Percentiles rank a stretch among this genome's conserved stretches.
phyloP scores from a whole-genome alignment of 352 stramenopile species.

The Phytophthora chlamydospora region DNA sequence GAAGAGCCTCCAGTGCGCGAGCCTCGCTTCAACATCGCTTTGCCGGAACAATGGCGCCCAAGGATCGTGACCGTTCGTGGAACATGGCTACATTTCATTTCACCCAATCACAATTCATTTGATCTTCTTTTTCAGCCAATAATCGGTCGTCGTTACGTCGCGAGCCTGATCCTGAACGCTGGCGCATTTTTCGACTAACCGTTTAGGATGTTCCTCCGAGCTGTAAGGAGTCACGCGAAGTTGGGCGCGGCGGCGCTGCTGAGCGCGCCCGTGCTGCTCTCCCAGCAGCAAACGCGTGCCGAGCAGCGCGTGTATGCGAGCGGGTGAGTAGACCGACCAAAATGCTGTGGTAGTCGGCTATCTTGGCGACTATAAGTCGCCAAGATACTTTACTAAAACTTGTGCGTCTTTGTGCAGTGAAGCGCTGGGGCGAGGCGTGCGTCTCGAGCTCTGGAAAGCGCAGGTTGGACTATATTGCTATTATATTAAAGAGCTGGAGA shows the following conservation, averaged over 20 bases:
- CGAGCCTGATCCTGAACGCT: slow-evolving; percentile 11
- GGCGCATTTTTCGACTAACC: slow-evolving; percentile 16
- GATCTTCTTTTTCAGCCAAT: slow-evolving; percentile 18
- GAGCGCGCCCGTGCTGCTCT: slow-evolving; percentile 41
- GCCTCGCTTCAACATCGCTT: slow-evolving; percentile 28
- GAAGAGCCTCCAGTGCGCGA: slow-evolving; percentile 5
- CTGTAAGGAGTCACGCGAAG: slow-evolving; percentile 39
- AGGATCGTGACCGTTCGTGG: slow-evolving; percentile 16
- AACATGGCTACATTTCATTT: slow-evolving; percentile 31
- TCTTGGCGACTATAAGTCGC: too few relatives aligned
- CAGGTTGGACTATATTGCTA: slow-evolving; percentile 45
- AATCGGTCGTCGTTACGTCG: slow-evolving; percentile 16
- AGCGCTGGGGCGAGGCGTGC: slow-evolving; percentile 76
- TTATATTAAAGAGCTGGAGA: not conserved
- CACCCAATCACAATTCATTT: slow-evolving; percentile 8
- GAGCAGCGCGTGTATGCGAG: slow-evolving; percentile 77
- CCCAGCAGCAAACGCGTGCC: slow-evolving; percentile 32
- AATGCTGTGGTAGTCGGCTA: not conserved
- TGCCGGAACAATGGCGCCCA: not conserved
- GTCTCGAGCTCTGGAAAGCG: slow-evolving; percentile 87
- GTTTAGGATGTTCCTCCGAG: slow-evolving; percentile 52
- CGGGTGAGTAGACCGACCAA: slow-evolving; percentile 39
- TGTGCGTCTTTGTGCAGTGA: slow-evolving; percentile 50
- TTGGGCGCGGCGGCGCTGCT: slow-evolving; percentile 45
- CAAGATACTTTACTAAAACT: not conserved